Conservation (phyloP, 345 rosid genomes). For the Citrus hindsii region DNA sequence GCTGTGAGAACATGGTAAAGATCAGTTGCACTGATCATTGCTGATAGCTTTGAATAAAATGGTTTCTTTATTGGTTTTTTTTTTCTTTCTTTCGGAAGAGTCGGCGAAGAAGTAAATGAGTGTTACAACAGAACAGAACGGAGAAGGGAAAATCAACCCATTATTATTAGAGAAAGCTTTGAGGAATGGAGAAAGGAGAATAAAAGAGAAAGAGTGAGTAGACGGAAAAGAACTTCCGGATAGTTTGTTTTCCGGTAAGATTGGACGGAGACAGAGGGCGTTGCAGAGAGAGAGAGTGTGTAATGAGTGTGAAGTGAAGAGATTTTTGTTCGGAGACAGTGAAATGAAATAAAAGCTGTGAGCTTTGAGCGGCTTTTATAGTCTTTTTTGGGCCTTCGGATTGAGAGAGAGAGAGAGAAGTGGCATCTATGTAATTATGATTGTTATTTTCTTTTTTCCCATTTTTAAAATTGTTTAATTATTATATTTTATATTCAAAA, state of each 20-base stretch:
- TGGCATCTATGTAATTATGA: background rate
- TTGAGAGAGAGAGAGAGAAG: background rate
- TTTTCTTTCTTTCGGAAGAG: too few relatives aligned
- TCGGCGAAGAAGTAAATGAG: background rate
- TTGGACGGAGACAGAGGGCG: background rate
- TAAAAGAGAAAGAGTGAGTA: background rate
- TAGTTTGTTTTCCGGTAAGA: background rate
- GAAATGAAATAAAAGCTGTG: conserved; percentile 11
- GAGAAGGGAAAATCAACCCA: conserved; percentile 1
- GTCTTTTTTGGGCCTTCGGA: background rate
- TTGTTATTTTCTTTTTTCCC: background rate
- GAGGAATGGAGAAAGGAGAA: background rate
- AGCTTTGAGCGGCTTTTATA: background rate
- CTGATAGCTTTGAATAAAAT: background rate
- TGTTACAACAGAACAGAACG: background rate
- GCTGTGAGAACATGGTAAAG: conserved; percentile 73
- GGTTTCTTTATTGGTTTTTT: background rate
- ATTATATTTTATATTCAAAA: background rate
- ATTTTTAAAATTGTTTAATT: background rate
- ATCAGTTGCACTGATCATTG: conserved; percentile 52
- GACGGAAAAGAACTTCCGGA: background rate
- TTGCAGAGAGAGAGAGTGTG: background rate
- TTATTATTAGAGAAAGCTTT: background rate
- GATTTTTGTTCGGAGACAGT: conserved; percentile 12
- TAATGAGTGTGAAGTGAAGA: background rate